phyloP scores from a whole-genome alignment of 1,284 basidiomycete species.

The Leccinum solheimii region DNA sequence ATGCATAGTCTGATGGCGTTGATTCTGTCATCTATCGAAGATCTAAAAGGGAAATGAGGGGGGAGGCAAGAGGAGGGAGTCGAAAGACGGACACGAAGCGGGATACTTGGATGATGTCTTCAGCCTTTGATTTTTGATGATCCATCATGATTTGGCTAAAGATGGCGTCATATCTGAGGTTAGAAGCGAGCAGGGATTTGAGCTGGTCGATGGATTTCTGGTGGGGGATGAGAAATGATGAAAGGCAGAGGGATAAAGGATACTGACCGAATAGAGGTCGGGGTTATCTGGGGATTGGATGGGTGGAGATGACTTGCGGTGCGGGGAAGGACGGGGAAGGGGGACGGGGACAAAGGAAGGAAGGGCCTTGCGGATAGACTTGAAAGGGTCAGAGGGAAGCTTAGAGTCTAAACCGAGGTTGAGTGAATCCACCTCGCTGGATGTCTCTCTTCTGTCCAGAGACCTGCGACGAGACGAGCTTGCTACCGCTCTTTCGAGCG shows the following conservation, averaged over 20 bases:
- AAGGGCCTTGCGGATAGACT: constrained; percentile 14
- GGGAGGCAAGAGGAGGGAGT: not conserved
- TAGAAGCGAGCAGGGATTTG: constrained; percentile 13
- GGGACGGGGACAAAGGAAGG: not conserved
- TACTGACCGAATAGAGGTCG: constrained; percentile 21
- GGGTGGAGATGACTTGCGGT: constrained; percentile 10
- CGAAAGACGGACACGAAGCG: constrained; percentile 19
- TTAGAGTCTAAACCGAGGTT: constrained; percentile 13
- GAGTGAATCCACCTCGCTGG: constrained; percentile 31
- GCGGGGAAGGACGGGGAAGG: constrained; percentile 1
- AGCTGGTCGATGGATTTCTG: constrained; percentile 29
- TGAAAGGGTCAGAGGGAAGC: constrained; percentile 13
- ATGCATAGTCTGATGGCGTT: constrained; percentile 24
- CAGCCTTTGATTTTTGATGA: constrained; percentile 11
- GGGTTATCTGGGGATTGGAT: constrained; percentile 2
- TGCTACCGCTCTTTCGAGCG: constrained; percentile 4
- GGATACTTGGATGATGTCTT: constrained; percentile 29
- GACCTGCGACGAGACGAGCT: constrained; percentile 8
- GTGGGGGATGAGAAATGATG: constrained; percentile 1
- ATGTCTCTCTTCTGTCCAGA: constrained; percentile 23
- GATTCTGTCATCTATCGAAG: constrained; percentile 30
- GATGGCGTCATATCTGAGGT: constrained; percentile 15
- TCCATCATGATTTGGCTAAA: constrained; percentile 19
- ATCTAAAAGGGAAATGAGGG: constrained; percentile 18
- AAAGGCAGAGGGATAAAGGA: not conserved